Conservation (phyloP, 495 filamentous ascomycete species). For the Paragyromitra xinjiangensis region DNA sequence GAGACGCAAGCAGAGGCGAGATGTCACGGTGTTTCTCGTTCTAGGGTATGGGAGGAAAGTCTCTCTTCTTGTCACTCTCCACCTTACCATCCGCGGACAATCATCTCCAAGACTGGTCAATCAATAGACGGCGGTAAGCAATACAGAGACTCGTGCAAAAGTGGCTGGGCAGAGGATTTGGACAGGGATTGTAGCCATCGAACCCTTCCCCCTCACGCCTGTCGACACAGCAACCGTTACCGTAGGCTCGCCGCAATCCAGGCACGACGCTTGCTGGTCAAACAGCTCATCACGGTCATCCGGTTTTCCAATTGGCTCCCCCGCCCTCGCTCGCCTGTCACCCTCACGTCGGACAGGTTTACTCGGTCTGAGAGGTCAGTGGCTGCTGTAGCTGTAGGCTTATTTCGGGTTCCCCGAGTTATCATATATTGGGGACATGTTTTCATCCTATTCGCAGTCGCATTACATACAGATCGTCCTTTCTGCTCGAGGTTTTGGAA, state of each 20-base stretch:
- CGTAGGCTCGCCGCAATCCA: neutral
- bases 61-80: constrained; percentile 19
- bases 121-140: neutral
- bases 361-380: constrained; percentile 13
- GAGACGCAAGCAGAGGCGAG: constrained; percentile 16
- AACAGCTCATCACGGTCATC: constrained; percentile 30
- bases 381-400: neutral
- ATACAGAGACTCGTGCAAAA: constrained; percentile 16
- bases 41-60: constrained; percentile 11
- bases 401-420: constrained; percentile 26
- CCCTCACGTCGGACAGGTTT: neutral
- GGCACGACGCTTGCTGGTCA: constrained; percentile 21
- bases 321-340: neutral
- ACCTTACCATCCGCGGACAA: constrained; percentile 15
- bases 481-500: neutral
- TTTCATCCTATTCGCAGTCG: constrained; percentile 19
- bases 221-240: constrained; percentile 52
- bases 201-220: neutral
- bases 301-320: constrained; percentile 36
- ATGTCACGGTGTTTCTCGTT: constrained; percentile 33
- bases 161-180: constrained; percentile 22
- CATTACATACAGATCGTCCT: neutral
- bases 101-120: constrained; percentile 1
- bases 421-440: constrained; percentile 9
- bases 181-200: constrained; percentile 15